Evolutionary conservation across 2,329 filamentous ascomycete species (phyloP).

Genomic region (Aspergillus ustus): DNA sequence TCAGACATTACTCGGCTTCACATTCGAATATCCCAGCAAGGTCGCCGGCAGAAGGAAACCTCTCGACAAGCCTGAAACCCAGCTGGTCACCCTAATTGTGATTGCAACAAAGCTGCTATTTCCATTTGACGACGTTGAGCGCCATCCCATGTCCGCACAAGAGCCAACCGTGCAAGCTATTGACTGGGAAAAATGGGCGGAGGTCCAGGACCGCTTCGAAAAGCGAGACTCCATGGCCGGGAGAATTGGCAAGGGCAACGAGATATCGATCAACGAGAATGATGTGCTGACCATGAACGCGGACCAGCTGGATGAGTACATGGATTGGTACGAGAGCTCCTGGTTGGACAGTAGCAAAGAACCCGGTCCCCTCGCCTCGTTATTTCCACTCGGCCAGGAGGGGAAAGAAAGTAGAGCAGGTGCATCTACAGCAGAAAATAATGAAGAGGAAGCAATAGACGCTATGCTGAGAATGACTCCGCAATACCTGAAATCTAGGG

Average conservation of each 20-base stretch:
- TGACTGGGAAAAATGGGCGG: conserved; percentile 74
- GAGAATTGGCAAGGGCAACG: conserved; percentile 50
- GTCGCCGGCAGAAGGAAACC: conserved; percentile 43
- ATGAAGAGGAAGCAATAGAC: conserved; percentile 36
- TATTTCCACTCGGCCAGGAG: conserved; percentile 45
- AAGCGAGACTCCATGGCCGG: conserved; percentile 36
- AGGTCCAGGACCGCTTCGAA: conserved; percentile 50
- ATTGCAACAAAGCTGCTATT: conserved; percentile 79
- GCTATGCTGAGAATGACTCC: conserved; percentile 51
- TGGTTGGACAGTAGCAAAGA: conserved; percentile 52
- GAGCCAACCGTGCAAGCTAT: conserved; percentile 66
- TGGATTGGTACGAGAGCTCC: conserved; percentile 77
- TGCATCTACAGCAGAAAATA: conserved; percentile 16
- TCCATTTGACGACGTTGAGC: conserved; percentile 67
- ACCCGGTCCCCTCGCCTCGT: conserved; percentile 43
- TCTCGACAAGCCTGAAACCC: conserved; percentile 72
- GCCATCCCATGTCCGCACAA: conserved; percentile 54
- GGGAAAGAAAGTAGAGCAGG: conserved; percentile 20
- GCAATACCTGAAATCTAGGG: conserved; percentile 43
- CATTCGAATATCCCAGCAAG: conserved; percentile 57
- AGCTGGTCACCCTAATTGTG: conserved; percentile 72
- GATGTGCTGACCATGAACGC: conserved; percentile 67
- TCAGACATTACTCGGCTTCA: conserved; percentile 59
- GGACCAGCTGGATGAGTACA: conserved; percentile 71
- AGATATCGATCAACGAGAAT: conserved; percentile 61